Conservation (phyloP, 2,329 filamentous ascomycete genomes). For the Dryadomyces quercivorus region DNA sequence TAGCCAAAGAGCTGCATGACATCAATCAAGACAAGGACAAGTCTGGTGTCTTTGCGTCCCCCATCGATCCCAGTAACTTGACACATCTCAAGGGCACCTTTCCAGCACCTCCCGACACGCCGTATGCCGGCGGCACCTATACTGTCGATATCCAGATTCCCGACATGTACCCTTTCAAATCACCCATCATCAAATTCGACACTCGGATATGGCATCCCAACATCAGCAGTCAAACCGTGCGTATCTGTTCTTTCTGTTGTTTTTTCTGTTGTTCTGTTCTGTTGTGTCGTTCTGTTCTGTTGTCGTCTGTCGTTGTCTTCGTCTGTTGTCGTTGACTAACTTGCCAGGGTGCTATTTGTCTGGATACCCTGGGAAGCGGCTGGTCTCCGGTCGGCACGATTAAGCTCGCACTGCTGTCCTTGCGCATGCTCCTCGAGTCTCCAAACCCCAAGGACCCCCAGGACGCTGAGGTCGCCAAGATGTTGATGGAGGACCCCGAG, state of each 20-base stretch:
- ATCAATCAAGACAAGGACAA: slow-evolving; percentile 58
- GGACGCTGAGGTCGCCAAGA: slow-evolving; percentile 86
- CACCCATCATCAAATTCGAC: slow-evolving; percentile 79
- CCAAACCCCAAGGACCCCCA: slow-evolving; percentile 95
- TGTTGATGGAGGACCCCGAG: slow-evolving; percentile 70
- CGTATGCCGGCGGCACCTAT: slow-evolving; percentile 80
- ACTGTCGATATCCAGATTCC: slow-evolving; percentile 79
- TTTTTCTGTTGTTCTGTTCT: too few relatives aligned
- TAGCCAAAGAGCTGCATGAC: slow-evolving; percentile 66
- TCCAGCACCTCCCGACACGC: slow-evolving; percentile 77
- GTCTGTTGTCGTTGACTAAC: not conserved
- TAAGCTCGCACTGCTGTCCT: slow-evolving; percentile 84
- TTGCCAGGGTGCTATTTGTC: slow-evolving; percentile 79
- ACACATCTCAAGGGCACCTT: slow-evolving; percentile 77
- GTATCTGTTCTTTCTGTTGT: slow-evolving; percentile 20
- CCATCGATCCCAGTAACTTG: slow-evolving; percentile 55
- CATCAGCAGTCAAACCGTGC: slow-evolving; percentile 81
- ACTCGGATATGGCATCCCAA: slow-evolving; percentile 98
- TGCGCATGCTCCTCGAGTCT: slow-evolving; percentile 84
- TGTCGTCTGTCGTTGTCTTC: too few relatives aligned
- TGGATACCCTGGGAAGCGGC: slow-evolving; percentile 77
- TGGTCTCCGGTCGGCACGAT: slow-evolving; percentile 97
- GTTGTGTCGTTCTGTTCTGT: too few relatives aligned
- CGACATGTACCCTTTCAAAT: slow-evolving; percentile 82
- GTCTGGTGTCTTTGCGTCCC: slow-evolving; percentile 63